Conservation (phyloP, 306 rosid species). For the Datisca glomerata region DNA sequence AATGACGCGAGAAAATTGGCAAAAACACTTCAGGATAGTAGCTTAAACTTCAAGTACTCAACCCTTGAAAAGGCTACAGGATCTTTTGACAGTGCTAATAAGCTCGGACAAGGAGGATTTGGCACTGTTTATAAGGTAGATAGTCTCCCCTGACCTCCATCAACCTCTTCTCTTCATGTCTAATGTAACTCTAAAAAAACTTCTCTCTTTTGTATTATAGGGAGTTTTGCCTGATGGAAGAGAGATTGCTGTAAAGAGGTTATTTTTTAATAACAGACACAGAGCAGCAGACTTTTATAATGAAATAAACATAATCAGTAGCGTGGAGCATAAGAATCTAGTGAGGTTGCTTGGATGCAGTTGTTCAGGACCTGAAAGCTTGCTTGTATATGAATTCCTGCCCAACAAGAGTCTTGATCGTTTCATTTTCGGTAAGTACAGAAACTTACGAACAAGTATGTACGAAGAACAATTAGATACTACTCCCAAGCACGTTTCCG, state of each 20-base stretch:
- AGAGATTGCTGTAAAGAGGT: conserved; percentile 88
- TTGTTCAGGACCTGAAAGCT: conserved; percentile 92
- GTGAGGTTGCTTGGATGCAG: conserved; percentile 84
- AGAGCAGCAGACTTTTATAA: conserved; percentile 81
- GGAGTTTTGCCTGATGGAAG: conserved; percentile 78
- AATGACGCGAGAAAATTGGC: conserved; percentile 51
- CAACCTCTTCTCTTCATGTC: neutral
- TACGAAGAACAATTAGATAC: too few relatives aligned
- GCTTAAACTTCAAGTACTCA: conserved; percentile 84
- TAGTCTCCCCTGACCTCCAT: conserved; percentile 11
- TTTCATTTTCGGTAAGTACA: conserved; percentile 62
- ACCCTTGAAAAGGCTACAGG: conserved; percentile 77
- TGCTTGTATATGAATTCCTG: conserved; percentile 72
- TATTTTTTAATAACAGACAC: conserved; percentile 72
- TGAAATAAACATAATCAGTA: conserved; percentile 76
- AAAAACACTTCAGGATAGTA: conserved; percentile 51
- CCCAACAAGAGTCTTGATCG: conserved; percentile 80
- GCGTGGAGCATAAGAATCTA: conserved; percentile 75
- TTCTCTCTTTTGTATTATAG: conserved; percentile 13
- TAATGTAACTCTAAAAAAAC: neutral
- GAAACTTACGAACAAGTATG: too few relatives aligned
- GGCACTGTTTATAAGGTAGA: conserved; percentile 86
- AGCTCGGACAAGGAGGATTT: conserved; percentile 94
- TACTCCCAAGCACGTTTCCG: too few relatives aligned
- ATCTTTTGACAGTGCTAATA: conserved; percentile 45